These are phyloP conservation scores for Pythium oligandrum DNA, from an alignment of 352 stramenopile genomes.

Conservation along the genomic window DNA sequence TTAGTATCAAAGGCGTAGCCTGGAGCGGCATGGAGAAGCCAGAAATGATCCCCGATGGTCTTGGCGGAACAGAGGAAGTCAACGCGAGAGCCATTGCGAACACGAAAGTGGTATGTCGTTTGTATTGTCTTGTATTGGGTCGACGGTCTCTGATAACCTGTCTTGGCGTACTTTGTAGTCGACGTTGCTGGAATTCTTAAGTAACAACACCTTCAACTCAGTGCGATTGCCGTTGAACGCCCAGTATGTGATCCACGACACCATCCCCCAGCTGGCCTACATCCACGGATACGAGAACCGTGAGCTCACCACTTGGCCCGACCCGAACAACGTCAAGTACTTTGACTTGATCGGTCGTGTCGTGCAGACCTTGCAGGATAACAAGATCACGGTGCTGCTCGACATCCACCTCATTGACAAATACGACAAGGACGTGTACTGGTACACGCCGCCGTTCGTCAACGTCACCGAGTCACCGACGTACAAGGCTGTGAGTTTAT, in stretches of 20 bases:
- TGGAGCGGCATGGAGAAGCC: slow-evolving; percentile 72
- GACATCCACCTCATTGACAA: slow-evolving; percentile 53
- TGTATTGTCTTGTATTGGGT: not conserved
- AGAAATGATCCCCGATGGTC: slow-evolving; percentile 57
- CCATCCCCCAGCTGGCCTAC: slow-evolving; percentile 40
- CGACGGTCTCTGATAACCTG: not conserved
- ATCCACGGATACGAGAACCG: slow-evolving; percentile 62
- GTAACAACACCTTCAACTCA: slow-evolving; percentile 61
- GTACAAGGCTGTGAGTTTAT: slow-evolving; percentile 41
- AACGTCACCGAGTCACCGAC: too few species aligned
- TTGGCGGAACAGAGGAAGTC: slow-evolving; percentile 31
- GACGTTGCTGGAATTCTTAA: slow-evolving; percentile 43
- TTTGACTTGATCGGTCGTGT: slow-evolving; percentile 51
- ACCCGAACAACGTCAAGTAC: slow-evolving; percentile 43
- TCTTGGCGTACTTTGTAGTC: slow-evolving; percentile 14
- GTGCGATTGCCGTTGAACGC: slow-evolving; percentile 55
- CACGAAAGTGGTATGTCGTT: slow-evolving; percentile 40
- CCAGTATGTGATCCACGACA: slow-evolving; percentile 36
- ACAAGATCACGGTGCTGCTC: slow-evolving; percentile 45
- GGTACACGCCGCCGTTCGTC: slow-evolving; percentile 54
- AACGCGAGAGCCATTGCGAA: slow-evolving; percentile 33
- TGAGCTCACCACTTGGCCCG: slow-evolving; percentile 43
- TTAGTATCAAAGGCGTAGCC: slow-evolving; percentile 58
- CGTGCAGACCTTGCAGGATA: slow-evolving; percentile 46
- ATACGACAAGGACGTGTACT: slow-evolving; percentile 50